Evolutionary conservation across 371 early-diverging fungal genomes (phyloP).

Genomic region (Mucor racemosus): DNA sequence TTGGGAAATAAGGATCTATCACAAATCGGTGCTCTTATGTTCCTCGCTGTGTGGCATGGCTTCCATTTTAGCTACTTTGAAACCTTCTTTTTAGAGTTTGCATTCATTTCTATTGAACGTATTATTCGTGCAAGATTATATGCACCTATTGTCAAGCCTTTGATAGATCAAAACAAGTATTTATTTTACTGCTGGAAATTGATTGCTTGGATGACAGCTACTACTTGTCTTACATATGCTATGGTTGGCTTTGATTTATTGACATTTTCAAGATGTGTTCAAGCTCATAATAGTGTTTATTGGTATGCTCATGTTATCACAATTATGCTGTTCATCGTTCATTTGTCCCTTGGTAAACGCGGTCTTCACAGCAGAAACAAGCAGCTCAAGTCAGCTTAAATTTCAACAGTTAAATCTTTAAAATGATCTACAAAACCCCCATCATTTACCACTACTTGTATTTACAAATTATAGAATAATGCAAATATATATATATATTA

Average conservation of each 20-base stretch:
- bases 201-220: slow-evolving; percentile 35
- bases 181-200: slow-evolving; percentile 28
- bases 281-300: slow-evolving; percentile 40
- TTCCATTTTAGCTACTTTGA: slow-evolving; percentile 65
- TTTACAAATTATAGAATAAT: not conserved
- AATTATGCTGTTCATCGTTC: slow-evolving; percentile 15
- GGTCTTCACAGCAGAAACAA: not conserved
- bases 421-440: not conserved
- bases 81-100: slow-evolving; percentile 66
- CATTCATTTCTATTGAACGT: slow-evolving; percentile 38
- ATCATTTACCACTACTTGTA: not conserved
- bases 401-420: not conserved
- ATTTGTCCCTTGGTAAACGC: not conserved
- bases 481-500: not conserved
- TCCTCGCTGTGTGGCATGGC: slow-evolving; percentile 78
- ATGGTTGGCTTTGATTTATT: slow-evolving; percentile 47
- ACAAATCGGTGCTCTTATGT: slow-evolving; percentile 57
- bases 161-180: slow-evolving; percentile 18
- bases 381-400: not conserved
- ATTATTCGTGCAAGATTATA: slow-evolving; percentile 8
- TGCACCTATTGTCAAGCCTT: slow-evolving; percentile 18
- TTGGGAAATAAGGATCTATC: slow-evolving; percentile 68
- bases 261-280: slow-evolving; percentile 28
- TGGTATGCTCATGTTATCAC: slow-evolving; percentile 38
- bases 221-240: slow-evolving; percentile 27